Evolutionary conservation across 495 filamentous ascomycete species (phyloP), one percentile per base, ranked within the genome.

Genomic region (Oleoguttula mirabilis): DNA sequence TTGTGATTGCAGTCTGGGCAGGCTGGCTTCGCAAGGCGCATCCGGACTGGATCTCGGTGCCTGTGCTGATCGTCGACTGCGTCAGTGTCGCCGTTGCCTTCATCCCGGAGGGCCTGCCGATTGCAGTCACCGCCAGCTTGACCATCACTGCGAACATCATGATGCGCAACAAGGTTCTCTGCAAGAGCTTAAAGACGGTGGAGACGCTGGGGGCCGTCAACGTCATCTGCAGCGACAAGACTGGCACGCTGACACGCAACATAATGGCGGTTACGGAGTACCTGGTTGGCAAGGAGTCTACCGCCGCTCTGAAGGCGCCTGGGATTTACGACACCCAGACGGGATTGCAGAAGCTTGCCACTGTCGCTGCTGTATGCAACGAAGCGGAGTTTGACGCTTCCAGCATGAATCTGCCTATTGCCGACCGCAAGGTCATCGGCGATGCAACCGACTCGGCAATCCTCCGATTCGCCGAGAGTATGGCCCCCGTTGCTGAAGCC

Each of bases 361-460:
- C 60, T 0, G 54, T 80, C 1, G 63, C 67, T 0, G 70, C 68
- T 3, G 67, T 84, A 2, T 87, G 81, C 62, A 85, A 84, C 39
- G 71, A 76, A 28, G 80, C 72, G 11, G 68, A 75, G 25, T 84
- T 84, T 40, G 80, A 84, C 42, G 67, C 76, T 2, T 55, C 71
- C 0, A 76, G 74, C 0, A 57, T 66, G 34, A 52, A 67, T 32
- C 44, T 72, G 3, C 73, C 75, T 0, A 45, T 78, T 0, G 48
- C 66, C 14, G 57, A 75, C 8, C 69, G 79, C 6, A 69, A 67
- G 21, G 70, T 84, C 32, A 72, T 75, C 45, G 82, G 81, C 20
- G 79, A 84, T 52, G 77, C 80, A 3, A 85, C 82, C 0, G 81
- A 84, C 57, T 70, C 75, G 37, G 79, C 82, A 6, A 68, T 83